Evolutionary conservation across 2,329 filamentous ascomycete genomes (phyloP).

Genomic region (Parastagonospora nodorum): DNA sequence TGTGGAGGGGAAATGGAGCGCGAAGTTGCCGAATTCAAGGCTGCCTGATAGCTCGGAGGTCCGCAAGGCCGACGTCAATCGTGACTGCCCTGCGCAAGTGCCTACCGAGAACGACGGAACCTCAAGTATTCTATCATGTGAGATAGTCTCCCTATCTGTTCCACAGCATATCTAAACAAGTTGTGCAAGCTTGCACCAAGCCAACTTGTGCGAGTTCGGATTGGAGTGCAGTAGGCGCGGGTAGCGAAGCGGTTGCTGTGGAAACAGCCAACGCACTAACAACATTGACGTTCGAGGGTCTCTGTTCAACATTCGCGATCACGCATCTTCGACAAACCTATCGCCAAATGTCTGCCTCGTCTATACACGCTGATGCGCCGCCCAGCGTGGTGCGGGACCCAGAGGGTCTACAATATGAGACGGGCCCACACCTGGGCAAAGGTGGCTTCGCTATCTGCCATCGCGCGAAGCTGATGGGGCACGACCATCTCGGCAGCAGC

Average conservation of each 20-base stretch:
- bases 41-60: constrained; percentile 29
- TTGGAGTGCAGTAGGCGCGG: background rate
- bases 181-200: background rate
- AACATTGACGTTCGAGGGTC: no score
- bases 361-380: constrained; percentile 57
- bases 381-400: constrained; percentile 68
- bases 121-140: no score
- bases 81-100: constrained; percentile 1
- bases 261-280: background rate
- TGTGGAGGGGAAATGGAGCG: constrained; percentile 2
- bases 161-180: background rate
- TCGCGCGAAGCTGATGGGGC: constrained; percentile 67
- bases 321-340: constrained; percentile 27
- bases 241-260: background rate
- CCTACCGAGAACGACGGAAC: background rate
- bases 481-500: constrained; percentile 62
- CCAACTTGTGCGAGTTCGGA: background rate
- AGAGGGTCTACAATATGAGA: constrained; percentile 72
- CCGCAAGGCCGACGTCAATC: constrained; percentile 22
- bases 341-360: constrained; percentile 48
- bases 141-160: no score
- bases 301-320: background rate
- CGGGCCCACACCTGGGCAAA: constrained; percentile 76
- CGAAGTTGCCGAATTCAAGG: constrained; percentile 17
- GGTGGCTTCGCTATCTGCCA: constrained; percentile 85